Evolutionary conservation across 1,284 basidiomycete species (phyloP), one percentile per base, ranked within the genome.

Genomic region (Paramarasmius palmivorus): DNA sequence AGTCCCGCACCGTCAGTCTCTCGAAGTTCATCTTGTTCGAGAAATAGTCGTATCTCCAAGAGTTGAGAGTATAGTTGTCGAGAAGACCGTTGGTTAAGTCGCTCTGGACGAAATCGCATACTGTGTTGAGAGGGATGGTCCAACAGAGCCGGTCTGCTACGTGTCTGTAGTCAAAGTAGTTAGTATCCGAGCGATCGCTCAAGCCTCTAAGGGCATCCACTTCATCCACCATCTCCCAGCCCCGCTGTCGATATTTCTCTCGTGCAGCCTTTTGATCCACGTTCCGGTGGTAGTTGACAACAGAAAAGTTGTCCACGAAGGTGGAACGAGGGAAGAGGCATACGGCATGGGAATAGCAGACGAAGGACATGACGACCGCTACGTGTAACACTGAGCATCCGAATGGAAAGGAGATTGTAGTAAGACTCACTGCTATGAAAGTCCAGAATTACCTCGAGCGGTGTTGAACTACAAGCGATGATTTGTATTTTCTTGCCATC

Each of bases 381-480:
- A 4, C 14, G 14, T 14, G 17, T 37, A 14, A 37, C 14, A 4
- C 9, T 49, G 10, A 49, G n/a, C 10, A 2, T 8, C 9, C n/a
- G n/a, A 22, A 7, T 29, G 19, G n/a, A n/a, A 8, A 29, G 46
- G 32, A n/a, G 14, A n/a, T 19, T 22, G 39, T 39, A 19, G n/a
- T 0, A 8, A 48, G 20, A 63, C 76, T 35, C 52, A 79, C 78
- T 76, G 0, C 72, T 76, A 57, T 81, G 78, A 49, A 76, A 79
- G 3, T 59, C 58, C 2, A 79, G 54, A 25, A 79, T 69, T 34
- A 59, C 58, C 14, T 70, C 64, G 1, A 80, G 6, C 0, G 74
- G 68, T 10, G 60, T 63, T 5, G 50, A 39, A 0, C 35, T 0
- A 0, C 65, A 57, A 1, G 65, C 64, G 10, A 78, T 69, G 38